Conservation (phyloP, 2,329 filamentous ascomycete genomes). For the Cladobotryum protrusum region DNA sequence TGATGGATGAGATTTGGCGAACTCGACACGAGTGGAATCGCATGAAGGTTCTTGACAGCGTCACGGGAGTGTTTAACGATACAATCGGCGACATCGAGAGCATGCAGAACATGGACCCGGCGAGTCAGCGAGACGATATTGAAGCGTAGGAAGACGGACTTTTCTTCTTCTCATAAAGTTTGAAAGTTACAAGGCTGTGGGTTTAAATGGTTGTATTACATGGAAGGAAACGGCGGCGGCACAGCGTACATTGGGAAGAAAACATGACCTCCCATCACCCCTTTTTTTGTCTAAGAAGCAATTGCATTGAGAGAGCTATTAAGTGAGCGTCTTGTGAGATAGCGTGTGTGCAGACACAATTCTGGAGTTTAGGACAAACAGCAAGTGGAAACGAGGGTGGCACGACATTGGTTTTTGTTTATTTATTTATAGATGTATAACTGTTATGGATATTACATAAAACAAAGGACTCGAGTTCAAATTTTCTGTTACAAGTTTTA, state of each 20-base stretch:
- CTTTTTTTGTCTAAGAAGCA: constrained; percentile 2
- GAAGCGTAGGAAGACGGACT: constrained; percentile 5
- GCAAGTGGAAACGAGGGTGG: no score
- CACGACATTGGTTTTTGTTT: no score
- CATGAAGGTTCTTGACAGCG: constrained; percentile 57
- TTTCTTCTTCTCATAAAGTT: no score
- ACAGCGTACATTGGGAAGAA: no score
- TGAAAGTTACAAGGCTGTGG: not conserved
- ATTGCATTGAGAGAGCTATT: not conserved
- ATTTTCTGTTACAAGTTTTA: no score
- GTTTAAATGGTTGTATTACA: no score
- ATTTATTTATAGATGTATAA: constrained; percentile 8
- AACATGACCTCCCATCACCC: not conserved
- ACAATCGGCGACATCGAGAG: constrained; percentile 62
- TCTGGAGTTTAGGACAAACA: constrained; percentile 5
- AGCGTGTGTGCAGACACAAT: constrained; percentile 1
- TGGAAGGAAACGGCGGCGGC: no score
- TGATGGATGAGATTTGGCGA: constrained; percentile 89
- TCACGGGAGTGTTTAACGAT: constrained; percentile 69
- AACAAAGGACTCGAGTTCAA: not conserved
- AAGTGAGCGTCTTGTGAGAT: constrained; percentile 1
- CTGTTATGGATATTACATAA: constrained; percentile 10
- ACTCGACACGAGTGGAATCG: constrained; percentile 78
- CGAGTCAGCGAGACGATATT: constrained; percentile 33
- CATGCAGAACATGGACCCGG: constrained; percentile 38